Evolutionary conservation across 495 filamentous ascomycete species (phyloP).

Genomic region (Lepidopterella palustris): DNA sequence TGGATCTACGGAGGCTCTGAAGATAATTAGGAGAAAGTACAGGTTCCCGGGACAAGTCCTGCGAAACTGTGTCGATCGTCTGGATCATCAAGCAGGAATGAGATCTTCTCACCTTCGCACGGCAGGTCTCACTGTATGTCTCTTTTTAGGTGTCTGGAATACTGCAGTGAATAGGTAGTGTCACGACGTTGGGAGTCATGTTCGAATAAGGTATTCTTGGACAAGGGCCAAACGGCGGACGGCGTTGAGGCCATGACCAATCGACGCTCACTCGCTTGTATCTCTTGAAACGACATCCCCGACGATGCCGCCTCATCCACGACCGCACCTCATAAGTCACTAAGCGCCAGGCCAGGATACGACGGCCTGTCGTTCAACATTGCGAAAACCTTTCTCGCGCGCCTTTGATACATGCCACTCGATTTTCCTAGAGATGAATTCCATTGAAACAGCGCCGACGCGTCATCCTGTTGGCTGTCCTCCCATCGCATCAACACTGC

Average conservation of each 20-base stretch:
- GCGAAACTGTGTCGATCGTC: too few relatives aligned
- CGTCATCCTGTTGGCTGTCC: constrained; percentile 4
- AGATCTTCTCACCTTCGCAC: too few relatives aligned
- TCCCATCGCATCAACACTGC: neutral
- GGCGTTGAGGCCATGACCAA: neutral
- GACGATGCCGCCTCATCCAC: neutral
- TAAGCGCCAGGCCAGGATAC: constrained; percentile 16
- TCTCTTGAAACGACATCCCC: neutral
- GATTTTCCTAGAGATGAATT: constrained; percentile 2
- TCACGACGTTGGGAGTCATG: neutral
- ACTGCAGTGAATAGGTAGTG: neutral
- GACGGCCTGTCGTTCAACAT: constrained; percentile 18
- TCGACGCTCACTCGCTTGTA: neutral
- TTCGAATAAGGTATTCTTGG: neutral
- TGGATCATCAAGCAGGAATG: too few relatives aligned
- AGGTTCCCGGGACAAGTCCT: too few relatives aligned
- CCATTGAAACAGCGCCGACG: constrained; percentile 17
- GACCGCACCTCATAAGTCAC: neutral
- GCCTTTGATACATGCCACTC: constrained; percentile 8
- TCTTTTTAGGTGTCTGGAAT: neutral
- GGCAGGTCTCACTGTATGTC: too few relatives aligned
- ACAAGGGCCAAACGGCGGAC: neutral
- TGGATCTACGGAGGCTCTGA: too few relatives aligned
- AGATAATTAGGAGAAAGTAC: too few relatives aligned
- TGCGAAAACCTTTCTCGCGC: constrained; percentile 8